These are phyloP conservation scores for Alternaria postmessia DNA, from an alignment of 2,329 filamentous ascomycete genomes.

Conservation along the genomic window DNA sequence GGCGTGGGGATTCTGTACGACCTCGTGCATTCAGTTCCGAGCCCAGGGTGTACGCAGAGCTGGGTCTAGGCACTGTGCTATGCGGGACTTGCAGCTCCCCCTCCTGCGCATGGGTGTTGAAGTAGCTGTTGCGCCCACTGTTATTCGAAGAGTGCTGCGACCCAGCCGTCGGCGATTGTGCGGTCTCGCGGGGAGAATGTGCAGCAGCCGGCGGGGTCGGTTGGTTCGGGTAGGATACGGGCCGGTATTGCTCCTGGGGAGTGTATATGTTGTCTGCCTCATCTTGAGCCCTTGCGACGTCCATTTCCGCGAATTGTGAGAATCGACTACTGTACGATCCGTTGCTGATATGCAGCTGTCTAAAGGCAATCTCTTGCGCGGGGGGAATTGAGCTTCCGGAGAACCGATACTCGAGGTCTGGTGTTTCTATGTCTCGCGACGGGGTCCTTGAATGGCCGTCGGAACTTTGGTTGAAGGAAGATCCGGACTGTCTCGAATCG, in stretches of 20 bases:
- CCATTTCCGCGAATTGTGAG: constrained; percentile 44
- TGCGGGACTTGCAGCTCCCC: constrained; percentile 54
- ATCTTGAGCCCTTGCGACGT: constrained; percentile 37
- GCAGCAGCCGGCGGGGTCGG: constrained; percentile 36
- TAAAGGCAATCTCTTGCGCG: constrained; percentile 45
- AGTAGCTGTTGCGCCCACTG: constrained; percentile 36
- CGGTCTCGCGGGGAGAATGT: constrained; percentile 34
- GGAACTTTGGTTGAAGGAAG: constrained; percentile 44
- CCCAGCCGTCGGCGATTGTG: constrained; percentile 39
- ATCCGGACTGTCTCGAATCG: constrained; percentile 46
- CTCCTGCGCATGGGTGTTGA: constrained; percentile 43
- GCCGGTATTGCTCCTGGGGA: constrained; percentile 31
- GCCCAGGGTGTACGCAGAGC: constrained; percentile 76
- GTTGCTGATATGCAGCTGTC: constrained; percentile 46
- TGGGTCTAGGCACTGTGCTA: constrained; percentile 71
- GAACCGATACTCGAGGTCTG: constrained; percentile 36
- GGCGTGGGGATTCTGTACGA: constrained; percentile 63
- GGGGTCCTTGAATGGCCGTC: constrained; percentile 46
- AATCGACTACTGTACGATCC: constrained; percentile 42
- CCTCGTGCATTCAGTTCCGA: constrained; percentile 74
- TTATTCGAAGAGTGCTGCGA: constrained; percentile 43
- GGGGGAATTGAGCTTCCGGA: constrained; percentile 36
- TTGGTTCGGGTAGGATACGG: constrained; percentile 29
- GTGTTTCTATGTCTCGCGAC: constrained; percentile 48
- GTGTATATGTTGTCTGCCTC: constrained; percentile 33